Percentiles rank a stretch among this genome's conserved stretches.
Evolutionary conservation across 2,329 filamentous ascomycete species (phyloP).

Genomic region (Pseudogymnoascus sp.): DNA sequence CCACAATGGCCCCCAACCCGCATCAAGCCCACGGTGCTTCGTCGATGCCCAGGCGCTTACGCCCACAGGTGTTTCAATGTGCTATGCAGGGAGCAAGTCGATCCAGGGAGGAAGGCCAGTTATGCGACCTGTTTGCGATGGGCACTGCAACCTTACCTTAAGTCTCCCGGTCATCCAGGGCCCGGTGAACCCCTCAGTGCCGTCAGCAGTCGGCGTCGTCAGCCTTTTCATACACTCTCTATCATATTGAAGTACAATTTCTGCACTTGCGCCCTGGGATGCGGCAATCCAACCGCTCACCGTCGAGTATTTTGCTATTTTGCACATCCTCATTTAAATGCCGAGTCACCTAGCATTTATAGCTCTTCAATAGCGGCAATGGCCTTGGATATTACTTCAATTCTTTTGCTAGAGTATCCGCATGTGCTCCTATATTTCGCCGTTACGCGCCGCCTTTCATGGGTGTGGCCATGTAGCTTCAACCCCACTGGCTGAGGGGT

Average conservation of each 20-base stretch:
- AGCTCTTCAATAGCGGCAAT: constrained; percentile 2
- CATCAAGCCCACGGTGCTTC: background rate
- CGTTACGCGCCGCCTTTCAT: constrained; percentile 10
- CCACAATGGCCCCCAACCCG: background rate
- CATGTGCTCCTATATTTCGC: constrained; percentile 3
- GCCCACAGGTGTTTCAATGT: background rate
- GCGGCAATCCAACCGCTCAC: background rate
- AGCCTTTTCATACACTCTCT: background rate
- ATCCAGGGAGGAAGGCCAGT: background rate
- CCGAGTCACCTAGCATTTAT: background rate
- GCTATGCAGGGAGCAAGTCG: background rate
- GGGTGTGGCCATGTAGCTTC: constrained; percentile 6
- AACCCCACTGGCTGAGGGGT: background rate
- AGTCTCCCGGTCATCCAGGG: background rate
- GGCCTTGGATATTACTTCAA: background rate
- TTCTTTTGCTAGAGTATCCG: background rate
- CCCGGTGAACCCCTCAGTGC: background rate
- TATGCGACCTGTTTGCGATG: background rate
- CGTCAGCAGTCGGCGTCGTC: background rate
- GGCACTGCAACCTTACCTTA: background rate
- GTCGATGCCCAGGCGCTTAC: constrained; percentile 2
- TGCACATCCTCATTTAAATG: constrained; percentile 2
- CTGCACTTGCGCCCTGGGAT: background rate
- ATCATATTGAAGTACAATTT: background rate
- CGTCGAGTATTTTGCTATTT: background rate